Evolutionary conservation across 495 filamentous ascomycete species (phyloP).

Genomic region (Hypoxylon fragiforme): DNA sequence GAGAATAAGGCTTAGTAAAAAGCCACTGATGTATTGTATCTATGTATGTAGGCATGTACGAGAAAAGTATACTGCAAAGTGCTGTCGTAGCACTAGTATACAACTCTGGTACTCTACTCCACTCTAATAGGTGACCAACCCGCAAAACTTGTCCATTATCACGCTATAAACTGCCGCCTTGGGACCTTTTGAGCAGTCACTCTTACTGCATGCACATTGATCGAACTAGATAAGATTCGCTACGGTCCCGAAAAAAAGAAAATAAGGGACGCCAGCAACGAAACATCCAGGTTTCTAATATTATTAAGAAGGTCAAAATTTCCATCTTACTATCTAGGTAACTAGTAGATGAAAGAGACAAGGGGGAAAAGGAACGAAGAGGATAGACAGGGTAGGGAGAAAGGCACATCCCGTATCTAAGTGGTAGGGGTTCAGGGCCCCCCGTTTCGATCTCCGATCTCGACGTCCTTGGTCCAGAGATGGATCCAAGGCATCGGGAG

Average conservation of each 20-base stretch:
- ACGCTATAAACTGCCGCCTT: conserved; percentile 16
- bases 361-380: not conserved
- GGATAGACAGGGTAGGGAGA: not conserved
- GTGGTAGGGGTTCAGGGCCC: conserved; percentile 4
- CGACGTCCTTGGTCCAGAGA: conserved; percentile 2
- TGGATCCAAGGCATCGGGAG: conserved; percentile 27
- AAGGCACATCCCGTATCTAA: not conserved
- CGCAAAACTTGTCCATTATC: conserved; percentile 20
- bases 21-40: conserved; percentile 9
- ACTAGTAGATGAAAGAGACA: too few species aligned
- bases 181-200: not conserved
- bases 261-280: too few species aligned
- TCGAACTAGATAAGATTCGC: conserved; percentile 14
- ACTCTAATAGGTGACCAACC: conserved; percentile 14
- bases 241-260: conserved; percentile 20
- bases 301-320: too few species aligned
- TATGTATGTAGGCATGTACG: conserved; percentile 18
- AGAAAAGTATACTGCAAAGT: conserved; percentile 22
- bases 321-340: too few species aligned
- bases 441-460: conserved; percentile 29
- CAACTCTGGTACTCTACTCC: conserved; percentile 13
- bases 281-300: too few species aligned
- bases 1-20: not conserved
- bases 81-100: conserved; percentile 22
- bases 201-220: conserved; percentile 27